phyloP scores from a whole-genome alignment of 2,329 filamentous ascomycete genomes.

The Cordyceps tenuipes region DNA sequence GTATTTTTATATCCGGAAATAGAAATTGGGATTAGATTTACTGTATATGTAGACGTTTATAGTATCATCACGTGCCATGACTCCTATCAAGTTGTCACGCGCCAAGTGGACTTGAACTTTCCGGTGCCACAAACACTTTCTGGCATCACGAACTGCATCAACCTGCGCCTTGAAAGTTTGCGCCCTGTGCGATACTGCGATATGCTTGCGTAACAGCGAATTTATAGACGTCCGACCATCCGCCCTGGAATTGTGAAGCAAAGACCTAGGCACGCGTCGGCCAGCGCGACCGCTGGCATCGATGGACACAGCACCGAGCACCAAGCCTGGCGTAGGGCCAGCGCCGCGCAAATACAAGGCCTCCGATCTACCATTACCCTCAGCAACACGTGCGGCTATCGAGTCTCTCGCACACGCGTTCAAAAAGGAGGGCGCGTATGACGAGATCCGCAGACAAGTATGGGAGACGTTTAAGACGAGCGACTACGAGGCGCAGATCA shows the following conservation, averaged over 20 bases:
- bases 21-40: too few relatives aligned
- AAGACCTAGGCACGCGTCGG: background rate
- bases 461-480: slow-evolving; percentile 67
- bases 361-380: slow-evolving; percentile 65
- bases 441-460: slow-evolving; percentile 65
- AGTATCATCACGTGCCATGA: too few relatives aligned
- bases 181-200: background rate
- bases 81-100: background rate
- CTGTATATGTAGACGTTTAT: too few relatives aligned
- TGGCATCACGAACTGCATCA: background rate
- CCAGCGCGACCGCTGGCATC: slow-evolving; percentile 1
- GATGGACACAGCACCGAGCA: background rate
- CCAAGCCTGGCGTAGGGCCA: background rate
- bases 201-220: background rate
- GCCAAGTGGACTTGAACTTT: background rate
- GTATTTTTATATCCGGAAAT: too few relatives aligned
- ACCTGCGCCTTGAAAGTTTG: background rate
- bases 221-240: background rate
- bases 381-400: slow-evolving; percentile 64
- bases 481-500: slow-evolving; percentile 60
- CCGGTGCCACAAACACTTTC: background rate
- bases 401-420: slow-evolving; percentile 71
- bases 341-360: slow-evolving; percentile 53
- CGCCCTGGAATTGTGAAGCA: background rate
- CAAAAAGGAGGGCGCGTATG: slow-evolving; percentile 81